Conservation (phyloP, 2,329 filamentous ascomycete species). For the Penicillium sumatraense region DNA sequence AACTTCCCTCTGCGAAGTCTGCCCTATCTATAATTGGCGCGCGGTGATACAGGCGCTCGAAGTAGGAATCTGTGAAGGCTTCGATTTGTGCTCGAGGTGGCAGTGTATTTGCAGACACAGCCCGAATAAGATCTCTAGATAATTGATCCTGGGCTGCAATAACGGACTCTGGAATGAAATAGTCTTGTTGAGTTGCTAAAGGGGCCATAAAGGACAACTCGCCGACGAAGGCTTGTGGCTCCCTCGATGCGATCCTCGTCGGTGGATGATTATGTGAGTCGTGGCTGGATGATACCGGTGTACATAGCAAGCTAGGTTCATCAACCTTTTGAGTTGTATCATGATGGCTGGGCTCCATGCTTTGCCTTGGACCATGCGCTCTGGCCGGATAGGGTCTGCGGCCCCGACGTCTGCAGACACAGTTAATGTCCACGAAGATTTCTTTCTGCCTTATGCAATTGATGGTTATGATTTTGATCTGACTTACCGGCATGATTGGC, state of each 20-base stretch:
- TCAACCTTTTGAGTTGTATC: background rate
- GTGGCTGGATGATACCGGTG: background rate
- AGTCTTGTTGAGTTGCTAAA: background rate
- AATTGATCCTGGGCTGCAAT: background rate
- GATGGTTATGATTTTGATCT: background rate
- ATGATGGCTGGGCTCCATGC: background rate
- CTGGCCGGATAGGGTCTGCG: conserved; percentile 3
- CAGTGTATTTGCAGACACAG: background rate
- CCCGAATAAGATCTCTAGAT: background rate
- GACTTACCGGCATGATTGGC: conserved; percentile 3
- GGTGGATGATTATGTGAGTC: background rate
- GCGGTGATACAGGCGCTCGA: conserved; percentile 22
- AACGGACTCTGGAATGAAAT: conserved; percentile 1
- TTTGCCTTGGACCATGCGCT: background rate
- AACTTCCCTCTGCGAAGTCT: conserved; percentile 5
- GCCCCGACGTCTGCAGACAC: background rate
- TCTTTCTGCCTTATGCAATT: background rate
- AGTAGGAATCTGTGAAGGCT: conserved; percentile 21
- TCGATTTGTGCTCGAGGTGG: background rate
- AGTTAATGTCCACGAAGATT: background rate
- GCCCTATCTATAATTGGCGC: conserved; percentile 17
- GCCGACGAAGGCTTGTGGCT: conserved; percentile 7
- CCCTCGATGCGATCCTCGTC: background rate
- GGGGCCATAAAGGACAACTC: conserved; percentile 6
- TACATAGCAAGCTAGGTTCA: background rate